Percentiles rank a stretch among this genome's conserved stretches.
Evolutionary conservation across 768 basidiomycete genomes (phyloP).

Genomic region (Pulveroboletus ravenelii): DNA sequence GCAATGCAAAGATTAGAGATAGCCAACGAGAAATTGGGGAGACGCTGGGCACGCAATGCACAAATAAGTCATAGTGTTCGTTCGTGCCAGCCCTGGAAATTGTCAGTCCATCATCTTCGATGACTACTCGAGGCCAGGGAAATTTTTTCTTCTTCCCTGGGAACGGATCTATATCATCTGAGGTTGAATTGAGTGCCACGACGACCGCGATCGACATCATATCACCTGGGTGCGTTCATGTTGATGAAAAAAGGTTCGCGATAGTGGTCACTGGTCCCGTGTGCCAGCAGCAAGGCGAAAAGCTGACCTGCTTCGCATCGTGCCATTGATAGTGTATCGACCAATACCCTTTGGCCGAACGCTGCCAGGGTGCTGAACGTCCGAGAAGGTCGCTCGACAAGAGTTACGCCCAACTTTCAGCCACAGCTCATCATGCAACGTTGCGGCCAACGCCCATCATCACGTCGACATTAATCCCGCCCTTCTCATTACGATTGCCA

Average conservation of each 20-base stretch:
- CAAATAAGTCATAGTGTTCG: neutral
- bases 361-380: neutral
- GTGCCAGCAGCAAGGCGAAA: slow-evolving; percentile 5
- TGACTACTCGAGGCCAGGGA: no score
- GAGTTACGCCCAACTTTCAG: slow-evolving; percentile 6
- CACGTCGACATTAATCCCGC: neutral
- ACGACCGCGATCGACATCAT: slow-evolving; percentile 13
- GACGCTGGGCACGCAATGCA: no score
- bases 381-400: slow-evolving; percentile 14
- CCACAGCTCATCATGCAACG: slow-evolving; percentile 5
- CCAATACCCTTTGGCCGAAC: slow-evolving; percentile 11
- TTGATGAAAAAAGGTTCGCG: neutral
- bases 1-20: neutral
- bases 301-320: slow-evolving; percentile 1
- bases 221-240: neutral
- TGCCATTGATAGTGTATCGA: slow-evolving; percentile 15
- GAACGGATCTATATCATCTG: slow-evolving; percentile 10
- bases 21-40: neutral
- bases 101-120: neutral
- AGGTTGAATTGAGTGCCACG: neutral
- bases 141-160: slow-evolving; percentile 1
- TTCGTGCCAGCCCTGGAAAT: neutral
- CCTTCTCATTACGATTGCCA: neutral
- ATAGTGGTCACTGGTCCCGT: neutral
- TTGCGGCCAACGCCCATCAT: slow-evolving; percentile 5